Conservation (phyloP, 208 protist species). For the Trypanosoma conorhini region DNA sequence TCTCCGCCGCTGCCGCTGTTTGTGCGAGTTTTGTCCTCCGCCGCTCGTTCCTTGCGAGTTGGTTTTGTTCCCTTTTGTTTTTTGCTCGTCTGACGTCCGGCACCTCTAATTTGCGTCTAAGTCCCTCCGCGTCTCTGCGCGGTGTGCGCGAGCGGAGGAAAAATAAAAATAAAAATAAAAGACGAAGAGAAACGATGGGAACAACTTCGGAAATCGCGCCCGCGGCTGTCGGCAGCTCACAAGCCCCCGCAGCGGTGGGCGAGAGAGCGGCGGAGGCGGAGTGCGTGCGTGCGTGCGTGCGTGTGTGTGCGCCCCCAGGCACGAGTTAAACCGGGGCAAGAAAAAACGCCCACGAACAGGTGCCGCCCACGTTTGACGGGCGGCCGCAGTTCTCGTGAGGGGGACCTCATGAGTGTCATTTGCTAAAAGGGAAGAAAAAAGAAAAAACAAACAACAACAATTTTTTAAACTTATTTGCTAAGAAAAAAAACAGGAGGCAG, state of each 20-base stretch:
- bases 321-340: too few species aligned
- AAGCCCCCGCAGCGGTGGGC: background rate
- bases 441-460: background rate
- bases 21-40: background rate
- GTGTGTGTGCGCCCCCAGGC: too few species aligned
- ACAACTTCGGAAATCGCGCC: background rate
- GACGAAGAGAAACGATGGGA: background rate
- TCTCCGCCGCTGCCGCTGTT: background rate
- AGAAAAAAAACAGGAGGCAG: too few species aligned
- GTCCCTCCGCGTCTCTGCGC: background rate
- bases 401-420: background rate
- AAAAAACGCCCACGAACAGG: background rate
- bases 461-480: background rate
- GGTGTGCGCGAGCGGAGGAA: background rate
- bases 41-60: background rate
- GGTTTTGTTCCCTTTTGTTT: too few species aligned
- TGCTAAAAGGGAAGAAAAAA: background rate
- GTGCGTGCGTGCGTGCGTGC: background rate
- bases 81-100: background rate
- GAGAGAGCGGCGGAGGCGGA: too few species aligned
- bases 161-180: slow-evolving; percentile 2
- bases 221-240: background rate
- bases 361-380: background rate
- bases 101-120: slow-evolving; percentile 1
- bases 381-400: background rate